Evolutionary conservation across 1,139 yeast genomes (phyloP).

Genomic region (Pichia sp.): DNA sequence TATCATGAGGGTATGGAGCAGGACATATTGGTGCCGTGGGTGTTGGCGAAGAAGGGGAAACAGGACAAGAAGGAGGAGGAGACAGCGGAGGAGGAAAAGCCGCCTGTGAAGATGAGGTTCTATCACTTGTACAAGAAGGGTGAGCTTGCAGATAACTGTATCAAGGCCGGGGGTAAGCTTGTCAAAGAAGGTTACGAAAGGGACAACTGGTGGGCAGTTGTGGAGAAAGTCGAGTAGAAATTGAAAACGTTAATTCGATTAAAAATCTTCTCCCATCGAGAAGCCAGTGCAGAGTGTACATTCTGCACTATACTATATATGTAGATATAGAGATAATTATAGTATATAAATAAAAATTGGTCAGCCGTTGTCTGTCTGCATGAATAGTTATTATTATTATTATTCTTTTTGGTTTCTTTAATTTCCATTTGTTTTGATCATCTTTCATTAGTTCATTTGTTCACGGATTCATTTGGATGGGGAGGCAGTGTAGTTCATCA

Average conservation of each 20-base stretch:
- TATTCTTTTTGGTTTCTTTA: background rate
- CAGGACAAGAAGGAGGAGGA: conserved; percentile 21
- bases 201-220: conserved; percentile 90
- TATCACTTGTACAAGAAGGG: conserved; percentile 84
- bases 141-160: conserved; percentile 69
- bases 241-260: background rate
- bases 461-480: background rate
- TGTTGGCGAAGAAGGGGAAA: conserved; percentile 46
- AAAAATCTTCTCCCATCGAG: background rate
- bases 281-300: background rate
- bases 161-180: conserved; percentile 60
- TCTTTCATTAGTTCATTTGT: background rate
- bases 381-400: background rate
- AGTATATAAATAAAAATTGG: background rate
- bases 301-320: background rate
- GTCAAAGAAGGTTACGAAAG: conserved; percentile 79
- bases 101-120: conserved; percentile 68
- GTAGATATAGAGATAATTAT: background rate
- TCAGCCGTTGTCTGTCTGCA: background rate
- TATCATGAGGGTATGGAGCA: conserved; percentile 88
- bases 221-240: conserved; percentile 30
- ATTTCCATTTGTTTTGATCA: no score
- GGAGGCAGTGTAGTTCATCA: conserved; percentile 21
- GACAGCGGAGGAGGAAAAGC: conserved; percentile 24
- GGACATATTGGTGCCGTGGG: conserved; percentile 96